Base-by-base conservation (phyloP, 2,329 filamentous ascomycete genomes). In the Fusarium temperatum region DNA sequence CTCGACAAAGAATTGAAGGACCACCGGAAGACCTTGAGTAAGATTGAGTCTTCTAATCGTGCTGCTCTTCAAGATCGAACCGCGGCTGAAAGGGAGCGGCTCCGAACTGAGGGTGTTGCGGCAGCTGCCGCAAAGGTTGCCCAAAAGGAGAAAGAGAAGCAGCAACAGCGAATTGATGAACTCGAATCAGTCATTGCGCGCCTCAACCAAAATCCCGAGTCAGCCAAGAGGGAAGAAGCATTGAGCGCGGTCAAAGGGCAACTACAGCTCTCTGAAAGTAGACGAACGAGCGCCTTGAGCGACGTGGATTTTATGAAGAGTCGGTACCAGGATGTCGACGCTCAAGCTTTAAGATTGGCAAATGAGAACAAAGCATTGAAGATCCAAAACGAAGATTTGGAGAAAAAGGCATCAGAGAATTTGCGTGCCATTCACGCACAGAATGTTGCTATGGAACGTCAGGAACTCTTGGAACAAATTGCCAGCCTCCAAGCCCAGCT, bases 241-340 rank as follows among this genome's bases (percentile, higher is more conserved):
- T 75, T 87, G 14, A 83, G 81, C n/a, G 83, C 82, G 53, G 72
- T 78, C 6, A 76, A 79, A 57, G 74, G 83, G 9, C 78, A 86
- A 32, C 81, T 85, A 22, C 80, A 82, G 54, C 78, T 82, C 20
- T 81, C 87, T 8, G 84, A 86, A 44, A 81, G 81, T 62, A 82
- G 82, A 26, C 77, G 83, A 10, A 82, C 83, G 59, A 81, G 83
- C 10, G 80, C 84, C 8, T 81, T 87, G 35, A 83, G 82, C 20
- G 88, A 90, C 8, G 82, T 86, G 32, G 88, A 90, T 4, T 93
- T 90, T 75, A 82, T 86, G 18, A 87, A 89, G 59, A 84, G 85
- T 8, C 83, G 86, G 15, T 93, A 93, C 75, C 91, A 92, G 74
- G 84, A 87, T 28, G 86, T 88, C 2, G 89, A 88, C 14, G 84